Evolutionary conservation across 2,329 filamentous ascomycete genomes (phyloP), one percentile per base, ranked within the genome.

Genomic region (Aschersonia sp.): DNA sequence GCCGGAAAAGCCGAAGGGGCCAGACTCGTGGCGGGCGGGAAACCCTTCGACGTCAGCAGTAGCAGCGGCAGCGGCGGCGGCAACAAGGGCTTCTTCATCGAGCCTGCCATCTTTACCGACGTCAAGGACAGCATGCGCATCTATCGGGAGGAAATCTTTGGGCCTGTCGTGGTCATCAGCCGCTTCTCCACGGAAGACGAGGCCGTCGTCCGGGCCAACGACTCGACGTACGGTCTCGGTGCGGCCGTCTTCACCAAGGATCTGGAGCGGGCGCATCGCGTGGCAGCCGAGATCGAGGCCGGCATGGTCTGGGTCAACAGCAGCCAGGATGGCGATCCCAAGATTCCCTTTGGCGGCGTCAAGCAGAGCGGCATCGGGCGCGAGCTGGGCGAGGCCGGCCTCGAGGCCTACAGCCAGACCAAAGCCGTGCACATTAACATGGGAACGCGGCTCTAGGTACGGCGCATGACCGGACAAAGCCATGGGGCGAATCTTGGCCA

Each of bases 171-270:
- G 5, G 62, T 63, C 2, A 59, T 72, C 2, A 61, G 60, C 5
- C 57, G 60, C 4, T 72, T 72, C 55, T 60, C 61, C 52, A 60
- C 62, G 0, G 68, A 70, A 47, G 61, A 61, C 4, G 66, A 71
- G 43, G 69, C 66, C 1, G 55, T 72, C 29, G 44, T 32, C 8
- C 54, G 69, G 50, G 69, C 69, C 11, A 72, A 71, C 44, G 60
- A 79, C 56, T 75, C 73, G 0, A 73, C 69, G 1, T 82, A 80
- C 53, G 79, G 54, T 75, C 77, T 90, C 46, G 85, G 83, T 49
- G 80, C 84, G 47, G 85, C 83, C 53, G 74, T 90, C 35, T 83
- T 87, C 75, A 89, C 85, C 56, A 79, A 67, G 56, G 78, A 86
- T 68, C 71, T 89, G 60, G 85, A 83, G 72, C 87, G 82, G 1